Base-by-base conservation (phyloP, 768 basidiomycete genomes). In the Dacryopinax primogenitus region DNA sequence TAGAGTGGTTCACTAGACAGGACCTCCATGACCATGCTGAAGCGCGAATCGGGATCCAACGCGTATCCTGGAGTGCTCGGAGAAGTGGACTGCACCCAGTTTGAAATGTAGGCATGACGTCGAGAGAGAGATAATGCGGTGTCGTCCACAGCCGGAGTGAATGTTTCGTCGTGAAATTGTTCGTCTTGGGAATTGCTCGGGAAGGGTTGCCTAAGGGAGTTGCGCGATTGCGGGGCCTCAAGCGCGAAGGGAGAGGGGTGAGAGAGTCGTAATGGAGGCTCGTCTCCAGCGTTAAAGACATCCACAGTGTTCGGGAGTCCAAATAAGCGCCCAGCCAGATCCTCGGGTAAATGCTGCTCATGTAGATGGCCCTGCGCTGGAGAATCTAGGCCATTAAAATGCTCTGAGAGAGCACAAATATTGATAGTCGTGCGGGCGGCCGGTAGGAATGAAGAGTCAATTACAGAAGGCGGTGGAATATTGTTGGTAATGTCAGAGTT, bases 21-120 rank as follows among this genome's bases (percentile, higher is more conserved):
- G 13, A 58, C 51, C 21, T 58, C 51, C 51, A 58, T 58, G 26
- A 58, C 51, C 51, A 58, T 58, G 51, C 51, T 58, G 51, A 58
- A 58, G 21, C 51, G 51, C 3, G 51, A 23, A 28, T 58, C 51
- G 26, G 15, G 26, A 18, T 58, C 51, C 26, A 58, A 32, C 23
- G 26, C 4, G 18, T 58, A 7, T 13, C 51, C 3, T 7, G 26
- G 26, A 23, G 26, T 58, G 3, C 13, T 26, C 12, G 26, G 11
- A 6, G 26, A 13, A 30, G 51, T 9, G 6, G 23, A 15, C 26
- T 28, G 13, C 3, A 58, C 26, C 51, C 51, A 58, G 3, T 23
- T 15, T 58, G 30, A 26, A 18, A 26, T 18, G 26, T 58, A 32
- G 4, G 51, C 3, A 30, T 3, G 51, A 21, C 15, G 26, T 58